phyloP scores from a whole-genome alignment of 2,329 filamentous ascomycete genomes.

The Cylindrodendrum hubeiense region DNA sequence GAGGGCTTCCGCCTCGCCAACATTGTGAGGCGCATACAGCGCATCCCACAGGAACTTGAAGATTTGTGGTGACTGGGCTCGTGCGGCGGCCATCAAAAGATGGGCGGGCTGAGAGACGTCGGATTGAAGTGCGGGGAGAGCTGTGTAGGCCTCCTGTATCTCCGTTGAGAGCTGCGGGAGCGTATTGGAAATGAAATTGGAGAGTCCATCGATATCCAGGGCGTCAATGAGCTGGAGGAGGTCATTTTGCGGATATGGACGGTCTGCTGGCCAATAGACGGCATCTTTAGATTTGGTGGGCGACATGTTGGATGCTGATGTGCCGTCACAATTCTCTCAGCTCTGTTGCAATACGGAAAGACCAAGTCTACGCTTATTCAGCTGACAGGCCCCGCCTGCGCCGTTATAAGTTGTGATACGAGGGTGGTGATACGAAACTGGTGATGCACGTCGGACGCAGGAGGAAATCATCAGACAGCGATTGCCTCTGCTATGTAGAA shows the following conservation, averaged over 20 bases:
- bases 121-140: background rate
- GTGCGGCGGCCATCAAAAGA: background rate
- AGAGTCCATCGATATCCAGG: background rate
- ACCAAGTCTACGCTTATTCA: too few relatives aligned
- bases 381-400: too few relatives aligned
- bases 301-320: background rate
- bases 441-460: too few relatives aligned
- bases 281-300: background rate
- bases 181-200: background rate
- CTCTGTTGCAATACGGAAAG: too few relatives aligned
- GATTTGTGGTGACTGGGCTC: background rate
- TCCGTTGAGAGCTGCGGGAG: background rate
- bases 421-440: too few relatives aligned
- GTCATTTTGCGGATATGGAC: background rate
- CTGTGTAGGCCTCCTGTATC: background rate
- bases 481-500: too few relatives aligned
- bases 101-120: background rate
- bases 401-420: too few relatives aligned
- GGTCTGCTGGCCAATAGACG: background rate
- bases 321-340: background rate
- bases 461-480: too few relatives aligned
- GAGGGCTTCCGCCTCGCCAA: background rate
- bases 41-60: constrained; percentile 1
- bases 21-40: background rate
- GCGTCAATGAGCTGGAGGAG: constrained; percentile 1